Base-by-base conservation (phyloP, 306 rosid genomes). In the Pachyrhizus erosus region DNA sequence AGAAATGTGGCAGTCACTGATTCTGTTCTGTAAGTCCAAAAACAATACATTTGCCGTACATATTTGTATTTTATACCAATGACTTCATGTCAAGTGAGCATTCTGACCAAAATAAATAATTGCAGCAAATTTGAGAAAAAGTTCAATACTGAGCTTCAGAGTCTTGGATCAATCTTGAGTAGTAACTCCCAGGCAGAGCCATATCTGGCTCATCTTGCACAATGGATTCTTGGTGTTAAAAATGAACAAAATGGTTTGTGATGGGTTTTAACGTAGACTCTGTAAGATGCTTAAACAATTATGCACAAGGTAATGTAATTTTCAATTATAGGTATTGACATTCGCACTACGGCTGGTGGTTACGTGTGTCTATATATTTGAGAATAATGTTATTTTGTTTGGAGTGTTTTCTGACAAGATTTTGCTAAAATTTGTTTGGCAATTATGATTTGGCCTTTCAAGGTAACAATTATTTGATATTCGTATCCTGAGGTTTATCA, bases 81-180 rank as follows among this genome's bases (percentile, higher is more conserved):
- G 21, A 65, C 42, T 79, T 73, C 39, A 24, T 55, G 37, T 23
- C 58, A 18, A 33, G 17, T 39, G 1, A 45, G 15, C 71, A 57
- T 73, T 76, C 48, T 82, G 65, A 78, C 70, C 77, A 60, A 68
- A n/a, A 9, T 23, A 72, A 15, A 58, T 55, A 65, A 51, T 84
- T 90, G 87, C 92, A 93, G 98, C 54, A 91, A 91, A 84, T 96
- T 93, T 46, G 99, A 93, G 91, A 93, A 83, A 78, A 98, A 96
- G 68, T 96, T 96, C 64, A 86, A 93, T 77, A 60, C 90, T 3
- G 97, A 96, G 87, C 99, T 96, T 77, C 93, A 80, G 89, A 93
- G 90, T 73, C 90, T 96, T 9, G 98, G 97, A 84, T 89, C 97
- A 70, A 80, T 88, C 65, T 78, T 93, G 83, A 92, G 91, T 89